Evolutionary conservation across 1,284 basidiomycete genomes (phyloP).

Genomic region (Leccinum subfulvum): DNA sequence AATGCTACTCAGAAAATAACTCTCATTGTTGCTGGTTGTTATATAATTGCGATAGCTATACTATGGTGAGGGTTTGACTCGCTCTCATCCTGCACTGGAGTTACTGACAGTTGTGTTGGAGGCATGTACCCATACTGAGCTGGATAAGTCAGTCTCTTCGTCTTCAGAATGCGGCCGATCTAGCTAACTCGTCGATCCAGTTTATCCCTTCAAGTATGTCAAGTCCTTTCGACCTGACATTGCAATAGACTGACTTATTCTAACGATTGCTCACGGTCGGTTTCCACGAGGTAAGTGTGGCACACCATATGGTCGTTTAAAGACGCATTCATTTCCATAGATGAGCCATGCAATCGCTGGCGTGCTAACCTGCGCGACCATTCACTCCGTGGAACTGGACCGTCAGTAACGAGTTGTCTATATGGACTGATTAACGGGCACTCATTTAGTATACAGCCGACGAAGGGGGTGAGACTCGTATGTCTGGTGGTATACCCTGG

Average conservation of each 20-base stretch:
- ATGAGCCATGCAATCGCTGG: slow-evolving; percentile 84
- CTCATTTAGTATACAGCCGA: slow-evolving; percentile 54
- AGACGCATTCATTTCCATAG: slow-evolving; percentile 39
- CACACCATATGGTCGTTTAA: neutral
- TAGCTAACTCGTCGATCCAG: slow-evolving; percentile 39
- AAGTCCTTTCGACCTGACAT: neutral
- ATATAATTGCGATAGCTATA: slow-evolving; percentile 70
- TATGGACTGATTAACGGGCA: neutral
- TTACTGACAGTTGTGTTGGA: slow-evolving; percentile 30
- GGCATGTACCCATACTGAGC: slow-evolving; percentile 77
- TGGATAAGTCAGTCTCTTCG: slow-evolving; percentile 58
- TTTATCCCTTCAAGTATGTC: slow-evolving; percentile 90
- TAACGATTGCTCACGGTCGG: slow-evolving; percentile 77
- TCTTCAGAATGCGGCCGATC: neutral
- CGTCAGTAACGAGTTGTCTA: slow-evolving; percentile 47
- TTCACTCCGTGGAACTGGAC: slow-evolving; percentile 86
- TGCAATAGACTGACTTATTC: slow-evolving; percentile 15
- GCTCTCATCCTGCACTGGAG: neutral
- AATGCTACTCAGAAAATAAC: slow-evolving; percentile 74
- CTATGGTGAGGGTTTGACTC: slow-evolving; percentile 55
- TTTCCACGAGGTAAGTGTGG: slow-evolving; percentile 73
- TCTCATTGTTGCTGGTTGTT: slow-evolving; percentile 73
- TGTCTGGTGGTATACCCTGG: slow-evolving; percentile 90
- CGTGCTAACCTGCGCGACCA: slow-evolving; percentile 86
- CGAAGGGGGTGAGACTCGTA: slow-evolving; percentile 89